Evolutionary conservation across 2,329 filamentous ascomycete species (phyloP).

Genomic region (Pseudocercospora crystallina): DNA sequence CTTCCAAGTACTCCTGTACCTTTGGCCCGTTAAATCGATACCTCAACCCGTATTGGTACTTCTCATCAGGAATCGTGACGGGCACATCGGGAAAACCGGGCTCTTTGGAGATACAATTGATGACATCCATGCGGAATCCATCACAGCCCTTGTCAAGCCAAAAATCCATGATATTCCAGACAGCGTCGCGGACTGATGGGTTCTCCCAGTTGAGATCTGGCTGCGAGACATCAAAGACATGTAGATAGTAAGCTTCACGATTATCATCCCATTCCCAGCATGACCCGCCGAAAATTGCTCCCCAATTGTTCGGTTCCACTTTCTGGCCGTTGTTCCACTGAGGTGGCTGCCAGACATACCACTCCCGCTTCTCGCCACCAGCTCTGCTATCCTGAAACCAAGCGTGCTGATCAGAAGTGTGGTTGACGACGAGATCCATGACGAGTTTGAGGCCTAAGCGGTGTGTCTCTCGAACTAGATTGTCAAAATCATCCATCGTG

Average conservation of each 20-base stretch:
- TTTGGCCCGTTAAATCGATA: slow-evolving; percentile 13
- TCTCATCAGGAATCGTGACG: slow-evolving; percentile 36
- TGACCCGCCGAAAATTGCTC: slow-evolving; percentile 37
- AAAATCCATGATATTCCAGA: slow-evolving; percentile 47
- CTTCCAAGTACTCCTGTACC: not conserved
- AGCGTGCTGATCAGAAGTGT: slow-evolving; percentile 45
- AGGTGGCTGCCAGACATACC: slow-evolving; percentile 65
- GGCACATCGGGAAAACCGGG: slow-evolving; percentile 40
- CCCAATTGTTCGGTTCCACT: slow-evolving; percentile 58
- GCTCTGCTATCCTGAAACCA: slow-evolving; percentile 59
- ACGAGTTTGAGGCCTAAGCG: slow-evolving; percentile 48
- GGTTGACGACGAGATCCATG: slow-evolving; percentile 42
- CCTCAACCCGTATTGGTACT: slow-evolving; percentile 21
- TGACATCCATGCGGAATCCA: slow-evolving; percentile 50
- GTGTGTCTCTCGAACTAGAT: slow-evolving; percentile 43
- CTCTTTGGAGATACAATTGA: slow-evolving; percentile 49
- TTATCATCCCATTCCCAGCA: slow-evolving; percentile 47
- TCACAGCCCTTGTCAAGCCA: slow-evolving; percentile 44
- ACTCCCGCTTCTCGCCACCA: slow-evolving; percentile 55
- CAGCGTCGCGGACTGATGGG: slow-evolving; percentile 42
- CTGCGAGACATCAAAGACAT: slow-evolving; percentile 46
- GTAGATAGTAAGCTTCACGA: slow-evolving; percentile 47
- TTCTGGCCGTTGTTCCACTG: slow-evolving; percentile 56
- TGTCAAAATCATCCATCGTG: slow-evolving; percentile 45
- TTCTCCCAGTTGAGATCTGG: slow-evolving; percentile 51